Evolutionary conservation across 108 stramenopile species (phyloP).

Genomic region (Pinguiococcus pyrenoidosus): DNA sequence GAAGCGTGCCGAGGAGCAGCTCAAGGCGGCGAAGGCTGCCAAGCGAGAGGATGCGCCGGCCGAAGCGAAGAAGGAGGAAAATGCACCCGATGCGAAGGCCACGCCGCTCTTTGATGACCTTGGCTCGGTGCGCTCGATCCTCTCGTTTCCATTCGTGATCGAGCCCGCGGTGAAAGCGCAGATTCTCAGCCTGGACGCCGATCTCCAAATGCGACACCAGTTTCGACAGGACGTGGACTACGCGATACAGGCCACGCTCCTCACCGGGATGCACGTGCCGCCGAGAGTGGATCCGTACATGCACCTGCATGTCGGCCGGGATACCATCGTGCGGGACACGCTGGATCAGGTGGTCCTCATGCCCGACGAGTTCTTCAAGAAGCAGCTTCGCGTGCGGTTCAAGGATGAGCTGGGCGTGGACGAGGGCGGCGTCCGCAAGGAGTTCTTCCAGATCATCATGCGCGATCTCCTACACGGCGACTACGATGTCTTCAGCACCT

Average conservation of each 20-base stretch:
- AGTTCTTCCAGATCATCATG: slow-evolving; percentile 5
- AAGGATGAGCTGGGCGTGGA: slow-evolving; percentile 20
- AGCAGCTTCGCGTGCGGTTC: slow-evolving; percentile 24
- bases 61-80: too few species aligned
- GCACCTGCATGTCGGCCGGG: slow-evolving; percentile 9
- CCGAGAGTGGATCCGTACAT: too few species aligned
- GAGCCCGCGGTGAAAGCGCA: slow-evolving; percentile 16
- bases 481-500: slow-evolving; percentile 24
- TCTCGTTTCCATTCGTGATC: slow-evolving; percentile 15
- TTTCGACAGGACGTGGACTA: background rate
- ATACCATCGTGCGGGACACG: slow-evolving; percentile 1
- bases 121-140: too few species aligned
- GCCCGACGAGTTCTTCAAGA: slow-evolving; percentile 13
- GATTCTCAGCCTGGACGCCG: slow-evolving; percentile 11
- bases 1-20: background rate
- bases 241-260: background rate
- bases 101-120: too few species aligned
- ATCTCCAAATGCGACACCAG: slow-evolving; percentile 9
- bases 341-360: slow-evolving; percentile 6
- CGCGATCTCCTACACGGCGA: slow-evolving; percentile 17
- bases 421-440: slow-evolving; percentile 28
- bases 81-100: too few species aligned
- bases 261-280: background rate
- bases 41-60: too few species aligned
- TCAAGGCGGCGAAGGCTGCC: too few species aligned